A percentile compares a stretch with the other conserved stretches of the same genome.
phyloP scores from a whole-genome alignment of 1,284 basidiomycete genomes.

The Microbotryum silenes-acaulis region DNA sequence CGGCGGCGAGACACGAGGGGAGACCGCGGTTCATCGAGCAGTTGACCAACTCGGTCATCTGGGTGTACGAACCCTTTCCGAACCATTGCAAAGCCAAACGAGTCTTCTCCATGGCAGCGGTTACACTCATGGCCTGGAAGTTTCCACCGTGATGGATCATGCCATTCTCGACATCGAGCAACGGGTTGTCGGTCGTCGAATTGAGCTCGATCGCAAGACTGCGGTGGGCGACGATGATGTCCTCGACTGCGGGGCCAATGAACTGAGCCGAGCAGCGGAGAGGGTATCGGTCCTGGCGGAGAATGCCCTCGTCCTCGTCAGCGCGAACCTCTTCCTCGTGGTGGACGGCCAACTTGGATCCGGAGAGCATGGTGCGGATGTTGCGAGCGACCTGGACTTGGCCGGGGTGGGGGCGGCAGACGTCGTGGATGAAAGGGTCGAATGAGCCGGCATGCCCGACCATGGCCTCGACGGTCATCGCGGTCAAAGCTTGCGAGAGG shows the following conservation, averaged over 20 bases:
- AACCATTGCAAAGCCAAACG: constrained; percentile 71
- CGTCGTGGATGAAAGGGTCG: constrained; percentile 68
- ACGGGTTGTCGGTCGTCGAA: constrained; percentile 75
- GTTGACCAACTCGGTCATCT: constrained; percentile 74
- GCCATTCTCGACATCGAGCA: constrained; percentile 59
- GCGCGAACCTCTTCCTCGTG: constrained; percentile 57
- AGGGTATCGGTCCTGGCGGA: constrained; percentile 70
- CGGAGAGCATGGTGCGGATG: constrained; percentile 56
- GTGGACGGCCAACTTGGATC: constrained; percentile 57
- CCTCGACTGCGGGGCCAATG: constrained; percentile 76
- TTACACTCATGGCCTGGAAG: constrained; percentile 64
- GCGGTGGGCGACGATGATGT: constrained; percentile 58
- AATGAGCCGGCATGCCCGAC: constrained; percentile 63
- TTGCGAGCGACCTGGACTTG: constrained; percentile 67
- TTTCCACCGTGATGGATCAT: constrained; percentile 73
- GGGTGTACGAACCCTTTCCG: constrained; percentile 73
- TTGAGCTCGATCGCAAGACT: constrained; percentile 70
- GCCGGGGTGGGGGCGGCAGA: constrained; percentile 75
- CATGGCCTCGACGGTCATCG: constrained; percentile 70
- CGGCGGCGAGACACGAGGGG: constrained; percentile 69
- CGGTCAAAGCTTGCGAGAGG: constrained; percentile 67
- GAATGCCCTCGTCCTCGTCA: constrained; percentile 59
- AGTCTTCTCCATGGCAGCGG: constrained; percentile 81
- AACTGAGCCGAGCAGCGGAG: constrained; percentile 65
- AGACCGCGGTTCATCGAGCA: constrained; percentile 73